Evolutionary conservation across 2,329 filamentous ascomycete species (phyloP).

Genomic region (Leptographium wingfieldii): DNA sequence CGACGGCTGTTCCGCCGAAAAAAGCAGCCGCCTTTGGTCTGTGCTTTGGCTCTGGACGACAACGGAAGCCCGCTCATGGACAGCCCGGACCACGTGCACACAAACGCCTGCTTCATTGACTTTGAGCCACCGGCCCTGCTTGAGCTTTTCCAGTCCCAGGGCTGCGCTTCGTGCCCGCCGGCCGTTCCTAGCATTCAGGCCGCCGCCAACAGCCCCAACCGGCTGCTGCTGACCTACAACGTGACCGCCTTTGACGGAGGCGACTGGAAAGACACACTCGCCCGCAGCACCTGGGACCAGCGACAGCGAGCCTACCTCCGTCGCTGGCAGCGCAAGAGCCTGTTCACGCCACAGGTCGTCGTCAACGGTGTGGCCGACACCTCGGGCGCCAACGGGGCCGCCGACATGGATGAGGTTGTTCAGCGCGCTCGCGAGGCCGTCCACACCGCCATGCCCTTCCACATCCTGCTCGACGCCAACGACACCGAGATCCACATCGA

Average conservation of each 20-base stretch:
- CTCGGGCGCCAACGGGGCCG: conserved; percentile 8
- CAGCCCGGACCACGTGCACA: conserved; percentile 19
- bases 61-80: conserved; percentile 6
- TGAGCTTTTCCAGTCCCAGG: conserved; percentile 24
- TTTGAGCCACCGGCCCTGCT: conserved; percentile 20
- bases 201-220: conserved; percentile 16
- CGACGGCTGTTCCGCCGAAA: conserved; percentile 18
- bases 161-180: conserved; percentile 21
- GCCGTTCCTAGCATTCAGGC: conserved; percentile 20
- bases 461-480: conserved; percentile 17
- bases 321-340: conserved; percentile 18
- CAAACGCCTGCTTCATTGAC: conserved; percentile 20
- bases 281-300: conserved; percentile 17
- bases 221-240: conserved; percentile 21
- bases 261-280: conserved; percentile 22
- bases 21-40: conserved; percentile 20
- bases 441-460: conserved; percentile 8
- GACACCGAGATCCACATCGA: conserved; percentile 15
- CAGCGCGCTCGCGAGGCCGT: conserved; percentile 5
- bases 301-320: conserved; percentile 21
- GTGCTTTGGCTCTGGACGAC: conserved; percentile 17
- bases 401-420: conserved; percentile 14
- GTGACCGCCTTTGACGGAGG: conserved; percentile 23
- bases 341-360: conserved; percentile 21
- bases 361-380: conserved; percentile 18